phyloP scores from a whole-genome alignment of 2,329 filamentous ascomycete genomes.

The Fusarium sp. region DNA sequence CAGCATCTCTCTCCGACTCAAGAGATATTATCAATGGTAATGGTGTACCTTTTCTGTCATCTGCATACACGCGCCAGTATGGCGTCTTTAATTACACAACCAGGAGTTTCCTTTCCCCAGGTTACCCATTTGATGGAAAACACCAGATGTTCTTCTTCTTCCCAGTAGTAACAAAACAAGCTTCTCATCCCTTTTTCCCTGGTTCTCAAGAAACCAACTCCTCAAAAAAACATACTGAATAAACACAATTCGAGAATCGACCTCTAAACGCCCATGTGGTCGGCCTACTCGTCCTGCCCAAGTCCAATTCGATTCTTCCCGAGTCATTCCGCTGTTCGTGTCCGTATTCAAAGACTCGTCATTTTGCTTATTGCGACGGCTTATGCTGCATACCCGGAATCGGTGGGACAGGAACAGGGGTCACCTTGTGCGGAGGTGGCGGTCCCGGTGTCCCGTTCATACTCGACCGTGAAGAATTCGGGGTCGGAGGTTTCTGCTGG shows the following conservation, averaged over 20 bases:
- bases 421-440: conserved; percentile 56
- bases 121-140: conserved; percentile 17
- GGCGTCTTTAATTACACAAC: conserved; percentile 39
- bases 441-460: conserved; percentile 53
- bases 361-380: conserved; percentile 37
- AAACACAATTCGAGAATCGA: conserved; percentile 42
- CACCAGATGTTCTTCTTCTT: conserved; percentile 12
- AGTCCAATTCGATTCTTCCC: background rate
- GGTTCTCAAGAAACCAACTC: conserved; percentile 35
- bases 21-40: conserved; percentile 19
- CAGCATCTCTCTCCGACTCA: background rate
- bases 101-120: conserved; percentile 24
- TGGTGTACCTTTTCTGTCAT: conserved; percentile 28
- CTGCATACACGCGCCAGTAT: conserved; percentile 37
- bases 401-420: conserved; percentile 58
- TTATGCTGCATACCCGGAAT: conserved; percentile 55
- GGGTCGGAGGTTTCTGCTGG: conserved; percentile 54
- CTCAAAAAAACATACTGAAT: conserved; percentile 29
- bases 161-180: conserved; percentile 22
- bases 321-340: conserved; percentile 12
- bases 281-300: conserved; percentile 13
- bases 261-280: conserved; percentile 45
- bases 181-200: conserved; percentile 32
- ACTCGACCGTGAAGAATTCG: conserved; percentile 47
- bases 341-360: conserved; percentile 17